Evolutionary conservation across 257 asterid species (phyloP).

Genomic region (Fraxinus excelsior): DNA sequence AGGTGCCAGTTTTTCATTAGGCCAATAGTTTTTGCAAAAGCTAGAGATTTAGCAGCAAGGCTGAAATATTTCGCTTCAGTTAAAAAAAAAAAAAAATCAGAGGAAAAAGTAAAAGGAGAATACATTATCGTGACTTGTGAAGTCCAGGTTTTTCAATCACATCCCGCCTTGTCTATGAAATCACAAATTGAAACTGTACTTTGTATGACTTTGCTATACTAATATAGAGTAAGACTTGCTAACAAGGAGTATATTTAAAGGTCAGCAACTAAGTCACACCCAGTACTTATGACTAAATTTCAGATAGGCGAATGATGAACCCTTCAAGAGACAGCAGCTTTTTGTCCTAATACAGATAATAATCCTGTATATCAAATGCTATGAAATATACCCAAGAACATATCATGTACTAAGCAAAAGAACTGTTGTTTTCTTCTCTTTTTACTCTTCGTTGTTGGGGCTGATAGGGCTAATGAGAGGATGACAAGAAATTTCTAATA

Average conservation of each 20-base stretch:
- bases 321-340: not conserved
- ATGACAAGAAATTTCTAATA: not conserved
- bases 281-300: not conserved
- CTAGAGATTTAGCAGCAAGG: not conserved
- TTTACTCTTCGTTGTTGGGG: not conserved
- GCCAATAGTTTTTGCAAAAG: constrained; percentile 7
- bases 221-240: not conserved
- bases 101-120: not conserved
- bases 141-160: not conserved
- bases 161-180: not conserved
- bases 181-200: not conserved
- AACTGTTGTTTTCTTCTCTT: not conserved
- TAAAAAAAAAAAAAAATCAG: not conserved
- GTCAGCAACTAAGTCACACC: not conserved
- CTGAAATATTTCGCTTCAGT: not conserved
- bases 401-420: not conserved
- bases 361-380: not conserved
- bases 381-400: not conserved
- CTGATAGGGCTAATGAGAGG: not conserved
- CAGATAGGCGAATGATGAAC: not conserved
- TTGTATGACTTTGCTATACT: not conserved
- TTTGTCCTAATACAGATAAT: not conserved
- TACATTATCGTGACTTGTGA: not conserved
- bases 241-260: not conserved
- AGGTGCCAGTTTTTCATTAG: constrained; percentile 20